phyloP scores from a whole-genome alignment of 805 yeast species.

The Schwanniomyces pseudopolymorphus region DNA sequence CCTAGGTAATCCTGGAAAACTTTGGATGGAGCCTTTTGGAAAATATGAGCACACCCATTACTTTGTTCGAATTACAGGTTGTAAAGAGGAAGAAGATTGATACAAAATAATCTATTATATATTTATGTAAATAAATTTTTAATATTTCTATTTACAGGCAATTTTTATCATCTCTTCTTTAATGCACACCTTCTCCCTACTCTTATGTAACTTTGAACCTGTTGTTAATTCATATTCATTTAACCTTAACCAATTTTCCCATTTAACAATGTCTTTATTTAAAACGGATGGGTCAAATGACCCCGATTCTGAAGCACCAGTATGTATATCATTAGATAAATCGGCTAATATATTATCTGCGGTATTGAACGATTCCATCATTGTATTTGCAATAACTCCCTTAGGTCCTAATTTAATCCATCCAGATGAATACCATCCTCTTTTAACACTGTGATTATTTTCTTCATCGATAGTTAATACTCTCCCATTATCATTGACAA shows the following conservation, averaged over 20 bases:
- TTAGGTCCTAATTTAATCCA: constrained; percentile 87
- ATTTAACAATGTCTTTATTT: constrained; percentile 35
- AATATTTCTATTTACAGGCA: constrained; percentile 16
- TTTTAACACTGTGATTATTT: constrained; percentile 20
- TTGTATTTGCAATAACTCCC: constrained; percentile 90
- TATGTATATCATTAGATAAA: constrained; percentile 29
- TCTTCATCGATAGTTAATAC: constrained; percentile 17
- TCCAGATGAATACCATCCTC: constrained; percentile 76
- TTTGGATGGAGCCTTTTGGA: constrained; percentile 21
- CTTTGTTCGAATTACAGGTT: constrained; percentile 29
- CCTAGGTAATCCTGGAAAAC: constrained; percentile 9
- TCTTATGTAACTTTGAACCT: constrained; percentile 52
- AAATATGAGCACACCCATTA: constrained; percentile 33
- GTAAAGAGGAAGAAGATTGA: constrained; percentile 13
- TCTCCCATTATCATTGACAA: constrained; percentile 37
- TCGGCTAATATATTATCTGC: constrained; percentile 67
- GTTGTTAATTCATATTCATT: constrained; percentile 50
- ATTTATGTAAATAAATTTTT: no score
- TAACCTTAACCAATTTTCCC: constrained; percentile 69
- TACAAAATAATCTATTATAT: neutral
- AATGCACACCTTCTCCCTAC: constrained; percentile 56
- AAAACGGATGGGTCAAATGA: neutral
- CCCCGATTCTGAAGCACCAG: constrained; percentile 19
- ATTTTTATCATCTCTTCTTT: constrained; percentile 49
- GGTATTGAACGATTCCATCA: constrained; percentile 77